Evolutionary conservation across 805 yeast genomes (phyloP).

Genomic region (Priceomyces castillae): DNA sequence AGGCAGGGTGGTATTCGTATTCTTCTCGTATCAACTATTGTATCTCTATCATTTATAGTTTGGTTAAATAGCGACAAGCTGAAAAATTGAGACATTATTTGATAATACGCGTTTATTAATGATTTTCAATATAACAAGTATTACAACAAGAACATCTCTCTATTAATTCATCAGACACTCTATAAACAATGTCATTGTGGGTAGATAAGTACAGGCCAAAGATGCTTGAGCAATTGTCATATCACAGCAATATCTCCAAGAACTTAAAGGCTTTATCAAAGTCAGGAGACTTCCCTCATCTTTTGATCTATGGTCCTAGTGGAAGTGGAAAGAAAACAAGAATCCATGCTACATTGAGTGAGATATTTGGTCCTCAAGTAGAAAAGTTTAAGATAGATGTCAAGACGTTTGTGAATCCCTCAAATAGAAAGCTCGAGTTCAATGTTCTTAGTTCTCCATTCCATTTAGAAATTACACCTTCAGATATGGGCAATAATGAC

Average conservation of each 20-base stretch:
- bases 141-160: background rate
- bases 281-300: constrained; percentile 89
- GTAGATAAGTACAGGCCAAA: constrained; percentile 91
- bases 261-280: constrained; percentile 58
- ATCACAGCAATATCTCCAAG: constrained; percentile 61
- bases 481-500: constrained; percentile 95
- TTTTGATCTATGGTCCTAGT: constrained; percentile 89
- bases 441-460: constrained; percentile 89
- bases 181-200: constrained; percentile 81
- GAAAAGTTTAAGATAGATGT: constrained; percentile 84
- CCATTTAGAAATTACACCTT: constrained; percentile 93
- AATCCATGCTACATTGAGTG: constrained; percentile 71
- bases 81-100: background rate
- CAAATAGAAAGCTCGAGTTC: constrained; percentile 80
- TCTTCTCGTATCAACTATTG: too few relatives aligned
- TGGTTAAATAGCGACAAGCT: background rate
- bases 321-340: constrained; percentile 98
- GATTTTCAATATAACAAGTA: too few relatives aligned
- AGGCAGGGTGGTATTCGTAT: too few relatives aligned
- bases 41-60: too few relatives aligned
- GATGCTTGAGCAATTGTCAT: constrained; percentile 59
- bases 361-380: constrained; percentile 79
- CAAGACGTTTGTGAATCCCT: constrained; percentile 71
- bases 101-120: background rate
- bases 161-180: background rate